phyloP scores from a whole-genome alignment of 768 basidiomycete genomes.

The Gautieria morchelliformis region DNA sequence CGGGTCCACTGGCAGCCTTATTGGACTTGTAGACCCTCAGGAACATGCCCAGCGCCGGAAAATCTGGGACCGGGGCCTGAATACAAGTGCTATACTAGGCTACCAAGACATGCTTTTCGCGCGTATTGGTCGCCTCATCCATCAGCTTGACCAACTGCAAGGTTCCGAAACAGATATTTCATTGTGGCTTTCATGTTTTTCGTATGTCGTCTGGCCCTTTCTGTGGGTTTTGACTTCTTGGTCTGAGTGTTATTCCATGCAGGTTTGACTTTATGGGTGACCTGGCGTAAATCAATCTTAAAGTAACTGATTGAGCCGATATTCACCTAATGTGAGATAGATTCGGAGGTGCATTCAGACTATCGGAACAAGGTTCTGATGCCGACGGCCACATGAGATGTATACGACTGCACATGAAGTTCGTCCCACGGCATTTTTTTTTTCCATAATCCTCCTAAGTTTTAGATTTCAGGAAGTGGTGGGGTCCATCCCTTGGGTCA shows the following conservation, averaged over 20 bases:
- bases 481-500: conserved; percentile 30
- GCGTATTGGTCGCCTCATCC: conserved; percentile 32
- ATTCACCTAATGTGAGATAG: conserved; percentile 13
- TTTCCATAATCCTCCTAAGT: conserved; percentile 17
- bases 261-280: conserved; percentile 33
- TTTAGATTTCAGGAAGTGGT: conserved; percentile 11
- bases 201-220: neutral
- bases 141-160: conserved; percentile 18
- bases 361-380: conserved; percentile 28
- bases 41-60: conserved; percentile 38
- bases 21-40: conserved; percentile 18
- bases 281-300: conserved; percentile 22
- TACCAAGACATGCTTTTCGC: conserved; percentile 32
- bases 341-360: conserved; percentile 30
- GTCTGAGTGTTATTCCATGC: neutral
- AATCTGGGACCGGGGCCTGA: conserved; percentile 44
- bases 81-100: conserved; percentile 33
- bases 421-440: neutral
- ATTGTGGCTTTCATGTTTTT: conserved; percentile 1
- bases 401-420: conserved; percentile 23
- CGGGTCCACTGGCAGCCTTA: neutral
- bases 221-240: neutral
- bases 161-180: neutral
- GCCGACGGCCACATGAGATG: conserved; percentile 33
- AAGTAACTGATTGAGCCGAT: neutral